Evolutionary conservation across 2,329 filamentous ascomycete species (phyloP).

Genomic region (Sporothrix brasiliensis): DNA sequence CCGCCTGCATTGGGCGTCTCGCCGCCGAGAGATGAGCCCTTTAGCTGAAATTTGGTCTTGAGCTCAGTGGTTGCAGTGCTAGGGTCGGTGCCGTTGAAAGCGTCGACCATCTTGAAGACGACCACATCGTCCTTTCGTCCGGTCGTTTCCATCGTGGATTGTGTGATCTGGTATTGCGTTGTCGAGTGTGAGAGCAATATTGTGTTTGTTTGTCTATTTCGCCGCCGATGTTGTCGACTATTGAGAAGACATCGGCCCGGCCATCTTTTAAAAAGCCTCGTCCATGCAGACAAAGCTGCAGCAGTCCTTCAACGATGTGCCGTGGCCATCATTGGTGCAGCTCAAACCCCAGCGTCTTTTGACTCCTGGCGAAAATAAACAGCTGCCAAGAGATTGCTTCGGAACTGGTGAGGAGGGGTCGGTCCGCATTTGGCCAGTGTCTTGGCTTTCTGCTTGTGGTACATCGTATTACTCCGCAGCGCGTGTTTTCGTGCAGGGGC

Average conservation of each 20-base stretch:
- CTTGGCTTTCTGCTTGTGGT: background rate
- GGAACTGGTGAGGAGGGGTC: slow-evolving; percentile 4
- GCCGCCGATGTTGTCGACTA: background rate
- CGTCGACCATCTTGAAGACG: slow-evolving; percentile 24
- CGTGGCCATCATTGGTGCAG: background rate
- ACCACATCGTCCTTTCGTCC: slow-evolving; percentile 7
- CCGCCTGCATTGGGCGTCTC: slow-evolving; percentile 19
- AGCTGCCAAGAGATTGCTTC: background rate
- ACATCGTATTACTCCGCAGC: too few species aligned
- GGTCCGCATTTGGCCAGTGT: slow-evolving; percentile 11
- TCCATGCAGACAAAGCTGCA: background rate
- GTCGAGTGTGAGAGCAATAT: background rate
- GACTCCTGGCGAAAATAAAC: slow-evolving; percentile 9
- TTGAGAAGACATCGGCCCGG: background rate
- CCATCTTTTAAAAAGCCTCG: background rate
- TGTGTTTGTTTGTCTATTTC: background rate
- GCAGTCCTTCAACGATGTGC: background rate
- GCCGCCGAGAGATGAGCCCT: slow-evolving; percentile 16
- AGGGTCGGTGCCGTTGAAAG: background rate
- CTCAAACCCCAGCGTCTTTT: background rate
- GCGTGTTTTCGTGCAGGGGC: too few species aligned
- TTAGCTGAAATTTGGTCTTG: slow-evolving; percentile 20
- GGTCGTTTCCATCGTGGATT: background rate
- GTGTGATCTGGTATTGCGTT: background rate
- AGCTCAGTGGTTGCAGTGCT: background rate